Base-by-base conservation (phyloP, 2,329 filamentous ascomycete species). In the Endothia cerciana region DNA sequence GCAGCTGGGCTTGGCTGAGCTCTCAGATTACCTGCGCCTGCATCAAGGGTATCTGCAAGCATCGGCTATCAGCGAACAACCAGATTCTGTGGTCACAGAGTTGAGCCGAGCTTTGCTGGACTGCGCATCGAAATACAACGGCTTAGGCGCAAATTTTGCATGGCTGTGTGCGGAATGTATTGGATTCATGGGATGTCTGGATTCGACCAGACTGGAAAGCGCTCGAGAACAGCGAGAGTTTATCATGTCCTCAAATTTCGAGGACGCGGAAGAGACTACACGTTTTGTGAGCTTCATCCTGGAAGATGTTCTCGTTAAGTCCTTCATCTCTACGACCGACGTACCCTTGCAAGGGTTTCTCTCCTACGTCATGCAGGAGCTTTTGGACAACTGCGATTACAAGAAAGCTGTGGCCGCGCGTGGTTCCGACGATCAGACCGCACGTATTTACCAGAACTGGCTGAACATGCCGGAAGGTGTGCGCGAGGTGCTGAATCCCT, bases 291-390 rank as follows among this genome's bases (percentile, higher is more conserved):
- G 95, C 49, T 93, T 94, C 72, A 83, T 97, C 57, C 83, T 99
- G 19, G 90, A 97, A 72, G 86, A 96, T 73, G 90, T 97, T 8
- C 81, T 99, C 13, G 93, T 98, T 33, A 93, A 94, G 68, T 91
- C 94, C 0, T 99, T 99, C 74, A 82, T 97, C 53, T 97, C 94
- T 1, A 91, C 92, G 1, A 95, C 91, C 0, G 96, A 97, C 74
- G 91, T 93, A 2, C 89, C 88, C 70, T 85, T 93, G 6, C 95
- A 98, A 76, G 94, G 93, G 0, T 97, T 96, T 74, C 83, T 99
- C 22, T 94, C 94, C 1, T 99, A 91, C 77, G 92, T 91, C 1
- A 97, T 99, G 89, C 95, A 99, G 77, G 91, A 97, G 72, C 84
- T 98, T 49, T 84, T 98, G 3, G 89, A 89, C 55, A 88, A 90